These are phyloP conservation scores for Cystofilobasidium capitatum DNA, from an alignment of 768 basidiomycete genomes.

Conservation along the genomic window DNA sequence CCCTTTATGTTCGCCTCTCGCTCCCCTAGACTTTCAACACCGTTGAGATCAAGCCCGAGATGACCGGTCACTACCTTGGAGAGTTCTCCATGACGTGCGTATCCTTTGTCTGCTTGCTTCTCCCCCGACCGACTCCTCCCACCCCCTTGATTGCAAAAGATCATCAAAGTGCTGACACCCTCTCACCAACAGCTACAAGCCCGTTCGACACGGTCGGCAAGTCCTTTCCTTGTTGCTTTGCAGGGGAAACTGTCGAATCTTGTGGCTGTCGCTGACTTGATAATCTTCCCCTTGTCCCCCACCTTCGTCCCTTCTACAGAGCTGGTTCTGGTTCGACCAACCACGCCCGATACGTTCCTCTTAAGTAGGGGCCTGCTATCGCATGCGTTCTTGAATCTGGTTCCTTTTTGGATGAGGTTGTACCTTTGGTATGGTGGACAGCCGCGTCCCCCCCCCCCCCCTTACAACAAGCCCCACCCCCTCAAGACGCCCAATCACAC, in stretches of 20 bases:
- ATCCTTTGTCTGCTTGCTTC: background rate
- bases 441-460: too few species aligned
- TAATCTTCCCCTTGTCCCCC: too few species aligned
- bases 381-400: too few species aligned
- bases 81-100: conserved; percentile 78
- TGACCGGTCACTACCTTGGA: conserved; percentile 98
- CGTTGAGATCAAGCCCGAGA: conserved; percentile 99
- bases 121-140: background rate
- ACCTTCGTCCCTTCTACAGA: too few species aligned
- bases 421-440: too few species aligned
- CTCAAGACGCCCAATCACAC: too few species aligned
- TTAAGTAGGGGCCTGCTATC: conserved; percentile 65
- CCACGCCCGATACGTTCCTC: conserved; percentile 60
- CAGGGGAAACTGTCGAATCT: too few species aligned
- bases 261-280: too few species aligned
- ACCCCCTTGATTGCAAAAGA: background rate
- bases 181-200: conserved; percentile 19
- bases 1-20: background rate
- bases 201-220: conserved; percentile 27
- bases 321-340: conserved; percentile 94
- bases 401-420: too few species aligned
- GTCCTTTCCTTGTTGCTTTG: too few species aligned
- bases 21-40: conserved; percentile 42
- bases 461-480: too few species aligned
- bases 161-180: background rate